These are phyloP conservation scores for Meira miltonrushii DNA, from an alignment of 1,284 basidiomycete species.

Conservation along the genomic window DNA sequence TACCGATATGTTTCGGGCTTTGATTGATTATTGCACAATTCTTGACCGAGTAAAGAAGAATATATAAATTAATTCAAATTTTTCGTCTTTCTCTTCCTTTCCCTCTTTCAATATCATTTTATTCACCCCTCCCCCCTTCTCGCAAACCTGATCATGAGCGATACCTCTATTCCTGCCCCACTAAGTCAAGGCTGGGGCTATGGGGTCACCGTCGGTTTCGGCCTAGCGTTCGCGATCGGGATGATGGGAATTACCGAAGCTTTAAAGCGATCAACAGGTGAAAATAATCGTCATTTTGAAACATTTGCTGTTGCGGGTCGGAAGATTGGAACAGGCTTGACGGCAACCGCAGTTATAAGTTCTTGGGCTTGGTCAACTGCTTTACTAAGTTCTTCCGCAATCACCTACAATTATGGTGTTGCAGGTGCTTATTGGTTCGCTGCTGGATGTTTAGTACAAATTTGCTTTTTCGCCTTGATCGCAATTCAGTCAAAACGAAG, in stretches of 20 bases:
- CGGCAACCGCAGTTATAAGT: conserved; percentile 37
- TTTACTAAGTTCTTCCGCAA: conserved; percentile 31
- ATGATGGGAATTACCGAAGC: conserved; percentile 18
- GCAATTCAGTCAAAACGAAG: conserved; percentile 20
- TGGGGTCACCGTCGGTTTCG: conserved; percentile 19
- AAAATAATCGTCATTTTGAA: conserved; percentile 22
- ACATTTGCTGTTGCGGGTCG: conserved; percentile 24
- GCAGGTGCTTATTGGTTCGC: conserved; percentile 23
- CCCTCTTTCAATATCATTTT: too few species aligned
- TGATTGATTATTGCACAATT: too few species aligned
- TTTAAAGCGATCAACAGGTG: conserved; percentile 18
- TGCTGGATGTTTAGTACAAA: conserved; percentile 17
- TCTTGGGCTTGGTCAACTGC: conserved; percentile 47
- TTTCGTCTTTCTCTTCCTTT: too few species aligned
- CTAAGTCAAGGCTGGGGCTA: conserved; percentile 15
- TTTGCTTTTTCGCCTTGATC: conserved; percentile 18
- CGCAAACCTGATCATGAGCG: too few species aligned
- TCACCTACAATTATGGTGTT: conserved; percentile 44
- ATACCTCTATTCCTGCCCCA: conserved; percentile 12
- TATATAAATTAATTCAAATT: too few species aligned
- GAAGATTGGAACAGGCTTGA: conserved; percentile 39
- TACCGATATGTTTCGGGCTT: too few species aligned
- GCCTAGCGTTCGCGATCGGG: conserved; percentile 16
- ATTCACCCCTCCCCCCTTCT: too few species aligned
- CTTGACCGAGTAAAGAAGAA: too few species aligned